A percentile compares a stretch with the other conserved stretches of the same genome.
Evolutionary conservation across 2,329 filamentous ascomycete genomes (phyloP).

Genomic region (Exophiala mesophila): DNA sequence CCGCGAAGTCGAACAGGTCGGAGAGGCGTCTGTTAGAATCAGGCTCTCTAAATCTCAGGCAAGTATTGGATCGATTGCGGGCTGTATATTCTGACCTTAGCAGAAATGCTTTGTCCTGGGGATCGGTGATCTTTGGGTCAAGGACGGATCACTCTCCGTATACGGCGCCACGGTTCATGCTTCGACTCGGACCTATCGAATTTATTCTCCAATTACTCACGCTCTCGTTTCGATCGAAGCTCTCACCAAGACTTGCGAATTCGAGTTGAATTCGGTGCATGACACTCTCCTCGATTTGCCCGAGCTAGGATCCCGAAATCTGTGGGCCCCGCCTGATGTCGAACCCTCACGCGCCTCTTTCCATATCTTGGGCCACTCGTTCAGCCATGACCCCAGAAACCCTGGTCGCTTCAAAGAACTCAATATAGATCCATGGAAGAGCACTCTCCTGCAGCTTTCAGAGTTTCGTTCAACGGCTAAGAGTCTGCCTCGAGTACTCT

Average conservation of each 20-base stretch:
- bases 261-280: constrained; percentile 15
- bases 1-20: constrained; percentile 19
- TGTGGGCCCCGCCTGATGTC: constrained; percentile 11
- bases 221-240: constrained; percentile 50
- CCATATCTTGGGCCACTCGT: constrained; percentile 19
- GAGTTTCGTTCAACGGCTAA: too few relatives aligned
- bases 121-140: constrained; percentile 54
- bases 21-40: constrained; percentile 17
- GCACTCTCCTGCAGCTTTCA: constrained; percentile 1
- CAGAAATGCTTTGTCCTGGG: constrained; percentile 46
- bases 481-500: constrained; percentile 37
- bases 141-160: constrained; percentile 51
- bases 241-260: constrained; percentile 14
- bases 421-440: constrained; percentile 10
- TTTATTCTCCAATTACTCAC: constrained; percentile 54
- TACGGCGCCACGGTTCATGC: constrained; percentile 55
- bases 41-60: constrained; percentile 22
- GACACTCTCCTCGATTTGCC: constrained; percentile 14
- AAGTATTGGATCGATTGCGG: constrained; percentile 4
- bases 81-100: neutral
- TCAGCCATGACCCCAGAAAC: constrained; percentile 14
- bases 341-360: constrained; percentile 9
- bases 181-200: constrained; percentile 39
- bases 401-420: constrained; percentile 13
- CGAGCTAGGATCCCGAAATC: constrained; percentile 6